Conservation (phyloP, 1,284 basidiomycete genomes). For the Acaromyces ingoldii region DNA sequence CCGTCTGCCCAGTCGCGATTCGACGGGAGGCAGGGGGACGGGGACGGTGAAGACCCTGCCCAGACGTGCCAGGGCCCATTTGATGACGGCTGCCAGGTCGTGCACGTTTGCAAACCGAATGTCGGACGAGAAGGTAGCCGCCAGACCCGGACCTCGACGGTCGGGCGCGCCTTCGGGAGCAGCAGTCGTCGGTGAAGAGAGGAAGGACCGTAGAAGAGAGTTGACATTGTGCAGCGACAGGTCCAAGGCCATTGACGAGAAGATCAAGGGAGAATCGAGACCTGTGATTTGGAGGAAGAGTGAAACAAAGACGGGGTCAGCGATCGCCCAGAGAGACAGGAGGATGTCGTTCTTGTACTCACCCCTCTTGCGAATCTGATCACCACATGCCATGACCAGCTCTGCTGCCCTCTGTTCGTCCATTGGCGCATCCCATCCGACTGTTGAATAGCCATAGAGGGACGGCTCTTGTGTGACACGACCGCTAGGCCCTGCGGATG, state of each 20-base stretch:
- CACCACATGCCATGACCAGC: constrained; percentile 29
- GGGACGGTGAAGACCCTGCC: constrained; percentile 42
- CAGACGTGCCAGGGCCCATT: constrained; percentile 47
- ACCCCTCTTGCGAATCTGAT: constrained; percentile 36
- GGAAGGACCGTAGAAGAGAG: constrained; percentile 31
- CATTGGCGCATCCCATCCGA: constrained; percentile 33
- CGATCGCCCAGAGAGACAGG: background rate
- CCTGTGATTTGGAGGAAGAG: constrained; percentile 12
- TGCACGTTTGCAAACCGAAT: constrained; percentile 43
- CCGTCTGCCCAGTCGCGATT: background rate
- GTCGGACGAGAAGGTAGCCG: constrained; percentile 26
- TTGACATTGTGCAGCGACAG: constrained; percentile 31
- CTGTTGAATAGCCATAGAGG: constrained; percentile 38
- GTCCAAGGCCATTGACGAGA: constrained; percentile 48
- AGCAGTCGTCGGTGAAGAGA: background rate
- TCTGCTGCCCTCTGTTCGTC: constrained; percentile 20
- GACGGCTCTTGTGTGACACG: constrained; percentile 1
- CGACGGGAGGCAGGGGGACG: constrained; percentile 15
- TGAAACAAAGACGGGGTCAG: background rate
- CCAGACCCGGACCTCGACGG: background rate
- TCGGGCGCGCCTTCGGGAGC: background rate
- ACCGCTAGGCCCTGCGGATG: background rate
- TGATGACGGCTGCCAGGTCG: constrained; percentile 46
- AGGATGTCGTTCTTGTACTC: constrained; percentile 3
- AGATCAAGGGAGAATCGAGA: constrained; percentile 44